Evolutionary conservation across 2,329 filamentous ascomycete genomes (phyloP).

Genomic region (Calonectria henricotiae): DNA sequence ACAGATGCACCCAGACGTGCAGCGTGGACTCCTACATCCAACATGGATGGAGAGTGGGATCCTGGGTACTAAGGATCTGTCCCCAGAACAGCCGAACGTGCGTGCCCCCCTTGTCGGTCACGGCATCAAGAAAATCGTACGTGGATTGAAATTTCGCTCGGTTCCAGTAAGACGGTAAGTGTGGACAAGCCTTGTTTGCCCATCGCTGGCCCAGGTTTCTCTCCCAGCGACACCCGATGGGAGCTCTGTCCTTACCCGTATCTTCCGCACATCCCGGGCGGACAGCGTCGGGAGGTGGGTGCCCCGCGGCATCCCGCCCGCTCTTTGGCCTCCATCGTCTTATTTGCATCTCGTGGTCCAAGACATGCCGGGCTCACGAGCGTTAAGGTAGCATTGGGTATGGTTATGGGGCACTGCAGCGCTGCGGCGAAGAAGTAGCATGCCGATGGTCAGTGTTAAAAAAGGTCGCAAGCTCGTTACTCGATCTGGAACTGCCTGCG

Average conservation of each 20-base stretch:
- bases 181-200: background rate
- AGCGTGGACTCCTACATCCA: conserved; percentile 19
- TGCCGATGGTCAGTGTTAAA: background rate
- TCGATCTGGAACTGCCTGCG: conserved; percentile 15
- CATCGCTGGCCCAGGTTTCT: background rate
- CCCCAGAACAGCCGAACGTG: conserved; percentile 11
- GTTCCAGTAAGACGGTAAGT: conserved; percentile 21
- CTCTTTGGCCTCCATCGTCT: conserved; percentile 13
- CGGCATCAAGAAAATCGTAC: conserved; percentile 19
- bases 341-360: conserved; percentile 3
- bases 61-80: background rate
- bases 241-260: background rate
- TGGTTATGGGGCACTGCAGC: conserved; percentile 6
- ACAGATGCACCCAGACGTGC: conserved; percentile 43
- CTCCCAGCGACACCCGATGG: conserved; percentile 14
- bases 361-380: background rate
- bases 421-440: conserved; percentile 13
- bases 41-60: background rate
- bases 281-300: conserved; percentile 9
- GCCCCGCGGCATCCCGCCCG: conserved; percentile 19
- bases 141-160: conserved; percentile 14
- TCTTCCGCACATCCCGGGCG: conserved; percentile 9
- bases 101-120: background rate
- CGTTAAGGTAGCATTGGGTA: conserved; percentile 19
- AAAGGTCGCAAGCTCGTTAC: conserved; percentile 16